Evolutionary conservation across 495 filamentous ascomycete species (phyloP), one percentile per base, ranked within the genome.

Genomic region (Sphaerosporella brunnea): DNA sequence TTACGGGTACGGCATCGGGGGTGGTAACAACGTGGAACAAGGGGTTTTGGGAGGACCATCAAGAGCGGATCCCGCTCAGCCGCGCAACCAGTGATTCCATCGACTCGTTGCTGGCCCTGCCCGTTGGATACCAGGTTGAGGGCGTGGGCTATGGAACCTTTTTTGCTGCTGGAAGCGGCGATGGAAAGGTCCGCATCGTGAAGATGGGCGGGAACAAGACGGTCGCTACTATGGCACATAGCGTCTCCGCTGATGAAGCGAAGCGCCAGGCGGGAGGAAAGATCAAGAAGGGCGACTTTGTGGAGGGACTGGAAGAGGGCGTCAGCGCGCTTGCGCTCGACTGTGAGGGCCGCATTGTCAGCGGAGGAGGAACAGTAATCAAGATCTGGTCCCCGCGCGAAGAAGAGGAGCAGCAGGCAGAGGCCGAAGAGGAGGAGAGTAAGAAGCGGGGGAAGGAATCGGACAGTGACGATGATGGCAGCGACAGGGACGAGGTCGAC

Each of bases 31-130:
- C 95, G 1, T 97, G 90, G 90, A 86, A 96, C 56, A 80, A 75
- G 53, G 90, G 87, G 1, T 72, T 77, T 1, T 96, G 90, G 87
- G 86, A 93, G 55, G 87, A 93, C 63, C 84, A 93, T 61, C 82
- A 90, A 51, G 84, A 93, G 61, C 73, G 84, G 3, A 77, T 96
- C 49, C 73, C 80, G 39, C 71, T 94, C 16, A 38, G 48, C 2
- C 56, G 59, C 30, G 21, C 39, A 2, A 56, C 58, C 0, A 53
- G 58, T 5, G 58, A 61, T 36, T 51, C 50, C 2, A 50, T 61
- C 9, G 58, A 61, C 42, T 41, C 53, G 8, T 23, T 61, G 13
- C 23, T 37, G n/a, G 42, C 52, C 2, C 40, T 61, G 18, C 51
- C 55, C 4, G 55, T 48, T 8, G 47, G 34, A 3, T 59, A 54